Evolutionary conservation across 257 asterid genomes (phyloP), one percentile per base, ranked within the genome.

Genomic region (Nicotiana tabacum): DNA sequence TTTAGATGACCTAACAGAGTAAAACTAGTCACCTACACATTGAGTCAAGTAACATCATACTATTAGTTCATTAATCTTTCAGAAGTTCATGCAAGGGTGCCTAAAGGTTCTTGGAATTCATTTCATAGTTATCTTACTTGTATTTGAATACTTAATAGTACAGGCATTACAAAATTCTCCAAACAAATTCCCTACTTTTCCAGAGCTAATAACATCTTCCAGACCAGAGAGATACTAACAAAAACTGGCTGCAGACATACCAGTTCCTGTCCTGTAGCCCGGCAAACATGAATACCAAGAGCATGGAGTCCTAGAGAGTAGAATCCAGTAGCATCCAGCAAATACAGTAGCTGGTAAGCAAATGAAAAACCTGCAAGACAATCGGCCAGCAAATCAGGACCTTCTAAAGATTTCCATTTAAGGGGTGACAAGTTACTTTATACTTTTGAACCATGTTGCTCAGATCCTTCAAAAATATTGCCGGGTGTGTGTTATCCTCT

Each of bases 241-340:
- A 32, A 81, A 66, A n/a, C 64, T 81, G 58, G 32, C 51, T 66
- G 78, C 67, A 51, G 39, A 53, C 82, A 85, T 91, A 96, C 98
- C 98, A 96, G 87, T 86, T 94, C 99, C 87, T 96, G 99, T 61
- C 99, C 99, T 80, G 99, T 96, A 33, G 99, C 98, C 87, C 98
- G 97, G 79, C 98, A 96, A 84, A 96, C 98, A 88, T 96, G 96
- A 85, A 96, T 88, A 10, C 96, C 97, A 82, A 96, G 93, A 66
- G 95, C 98, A 87, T 94, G 98, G 80, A 96, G 87, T 87, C 98
- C 98, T 58, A 91, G 80, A 61, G 95, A 87, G 89, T 94, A 94
- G 89, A 96, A 96, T 84, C 98, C 98, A 51, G 98, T 96, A 80
- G 99, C 98, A 85, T 96, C 98, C 93, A 96, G 84, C 90, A 96